Conservation (phyloP, 495 filamentous ascomycete species). For the Wilcoxina mikolae region DNA sequence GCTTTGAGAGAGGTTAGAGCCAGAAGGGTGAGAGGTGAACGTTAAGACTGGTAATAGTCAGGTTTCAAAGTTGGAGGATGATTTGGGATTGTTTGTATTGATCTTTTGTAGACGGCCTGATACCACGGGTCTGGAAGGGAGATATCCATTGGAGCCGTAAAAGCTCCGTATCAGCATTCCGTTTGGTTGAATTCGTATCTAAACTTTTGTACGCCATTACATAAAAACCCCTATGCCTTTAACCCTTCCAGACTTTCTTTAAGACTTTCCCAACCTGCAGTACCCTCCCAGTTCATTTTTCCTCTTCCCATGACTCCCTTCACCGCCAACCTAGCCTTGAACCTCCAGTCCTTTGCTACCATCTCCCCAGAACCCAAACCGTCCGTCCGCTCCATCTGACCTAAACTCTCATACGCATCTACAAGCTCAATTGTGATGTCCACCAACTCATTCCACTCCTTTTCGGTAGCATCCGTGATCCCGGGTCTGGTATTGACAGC, state of each 20-base stretch:
- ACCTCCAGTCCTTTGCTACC: conserved; percentile 59
- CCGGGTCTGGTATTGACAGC: conserved; percentile 40
- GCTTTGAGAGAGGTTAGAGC: conserved; percentile 87
- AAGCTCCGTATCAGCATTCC: too few relatives aligned
- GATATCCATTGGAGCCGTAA: background rate
- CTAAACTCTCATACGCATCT: conserved; percentile 51
- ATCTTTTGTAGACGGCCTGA: background rate
- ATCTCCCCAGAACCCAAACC: conserved; percentile 33
- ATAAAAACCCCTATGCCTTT: conserved; percentile 28
- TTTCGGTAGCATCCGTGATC: conserved; percentile 35
- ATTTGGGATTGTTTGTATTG: background rate
- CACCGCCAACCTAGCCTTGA: conserved; percentile 72
- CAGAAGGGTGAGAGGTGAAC: conserved; percentile 62
- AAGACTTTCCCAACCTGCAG: conserved; percentile 52
- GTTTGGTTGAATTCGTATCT: too few relatives aligned
- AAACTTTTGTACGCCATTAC: conserved; percentile 3
- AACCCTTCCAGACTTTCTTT: conserved; percentile 45
- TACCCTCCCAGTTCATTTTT: conserved; percentile 70
- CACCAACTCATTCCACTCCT: conserved; percentile 46
- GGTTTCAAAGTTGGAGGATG: background rate
- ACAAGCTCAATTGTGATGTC: conserved; percentile 50
- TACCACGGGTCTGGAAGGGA: background rate
- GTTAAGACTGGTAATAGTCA: conserved; percentile 33
- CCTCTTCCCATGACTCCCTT: conserved; percentile 67
- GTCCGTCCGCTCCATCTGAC: conserved; percentile 36